A percentile compares a stretch with the other conserved stretches of the same genome.
phyloP scores from a whole-genome alignment of 176 grass and related monocot species.

The Cenchrus purpureus region DNA sequence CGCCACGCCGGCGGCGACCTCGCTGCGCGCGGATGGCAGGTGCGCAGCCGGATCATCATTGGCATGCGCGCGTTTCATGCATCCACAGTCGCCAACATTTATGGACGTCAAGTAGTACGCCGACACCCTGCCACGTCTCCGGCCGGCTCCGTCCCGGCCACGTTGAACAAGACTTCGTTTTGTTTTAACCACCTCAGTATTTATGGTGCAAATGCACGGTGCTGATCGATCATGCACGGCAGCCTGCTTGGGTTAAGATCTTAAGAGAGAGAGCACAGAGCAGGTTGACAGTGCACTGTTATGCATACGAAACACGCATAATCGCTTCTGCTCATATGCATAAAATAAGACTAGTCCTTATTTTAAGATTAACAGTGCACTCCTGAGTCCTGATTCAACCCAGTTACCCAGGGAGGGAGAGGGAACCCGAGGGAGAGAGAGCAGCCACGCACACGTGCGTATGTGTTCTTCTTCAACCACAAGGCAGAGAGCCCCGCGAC shows the following conservation, averaged over 20 bases:
- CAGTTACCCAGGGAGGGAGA: not conserved
- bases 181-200: not conserved
- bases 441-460: conserved; percentile 38
- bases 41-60: not conserved
- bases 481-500: not conserved
- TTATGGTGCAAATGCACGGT: not conserved
- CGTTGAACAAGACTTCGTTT: not conserved
- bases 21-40: not conserved
- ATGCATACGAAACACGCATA: too few species aligned
- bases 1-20: not conserved
- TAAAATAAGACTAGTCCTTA: not conserved
- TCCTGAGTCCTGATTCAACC: not conserved
- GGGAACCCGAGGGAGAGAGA: not conserved
- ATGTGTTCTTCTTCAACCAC: not conserved
- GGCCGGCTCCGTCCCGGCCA: not conserved
- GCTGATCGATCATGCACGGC: not conserved
- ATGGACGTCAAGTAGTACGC: not conserved
- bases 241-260: not conserved
- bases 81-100: not conserved
- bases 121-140: not conserved
- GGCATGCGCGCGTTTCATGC: not conserved
- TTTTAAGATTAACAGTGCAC: not conserved
- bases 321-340: not conserved
- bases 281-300: too few species aligned
- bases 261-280: too few species aligned